Evolutionary conservation across 2,329 filamentous ascomycete species (phyloP).

Genomic region (Ceratocystis variospora): DNA sequence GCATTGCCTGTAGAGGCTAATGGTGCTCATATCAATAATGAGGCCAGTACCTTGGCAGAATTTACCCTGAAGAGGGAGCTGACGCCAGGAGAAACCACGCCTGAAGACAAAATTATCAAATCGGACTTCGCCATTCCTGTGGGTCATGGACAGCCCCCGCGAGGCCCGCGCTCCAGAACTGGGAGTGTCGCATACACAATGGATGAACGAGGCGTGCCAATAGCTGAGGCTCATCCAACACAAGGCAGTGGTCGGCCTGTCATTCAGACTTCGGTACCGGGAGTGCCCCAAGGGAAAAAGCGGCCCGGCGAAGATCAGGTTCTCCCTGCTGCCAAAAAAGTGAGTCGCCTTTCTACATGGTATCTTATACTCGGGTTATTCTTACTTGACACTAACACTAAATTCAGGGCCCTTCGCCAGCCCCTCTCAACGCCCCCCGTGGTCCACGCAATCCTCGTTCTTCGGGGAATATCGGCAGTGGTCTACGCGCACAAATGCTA

Average conservation of each 20-base stretch:
- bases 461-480: background rate
- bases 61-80: background rate
- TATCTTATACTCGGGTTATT: background rate
- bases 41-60: background rate
- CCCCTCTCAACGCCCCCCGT: slow-evolving; percentile 3
- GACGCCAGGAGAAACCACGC: background rate
- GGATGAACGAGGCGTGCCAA: slow-evolving; percentile 14
- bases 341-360: slow-evolving; percentile 24
- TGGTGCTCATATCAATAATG: slow-evolving; percentile 6
- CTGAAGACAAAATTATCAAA: background rate
- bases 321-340: slow-evolving; percentile 30
- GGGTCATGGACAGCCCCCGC: slow-evolving; percentile 9
- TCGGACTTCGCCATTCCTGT: slow-evolving; percentile 11
- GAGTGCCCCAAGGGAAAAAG: slow-evolving; percentile 29
- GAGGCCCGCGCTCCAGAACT: background rate
- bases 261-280: slow-evolving; percentile 28
- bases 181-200: slow-evolving; percentile 13
- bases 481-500: slow-evolving; percentile 24
- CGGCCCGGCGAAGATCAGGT: slow-evolving; percentile 28
- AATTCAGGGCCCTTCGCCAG: background rate
- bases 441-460: slow-evolving; percentile 1
- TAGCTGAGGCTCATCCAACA: slow-evolving; percentile 22
- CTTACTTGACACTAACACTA: background rate
- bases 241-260: slow-evolving; percentile 26
- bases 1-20: slow-evolving; percentile 21